Evolutionary conservation across 176 grass and related monocot species (phyloP).

Genomic region (Triticum urartu): DNA sequence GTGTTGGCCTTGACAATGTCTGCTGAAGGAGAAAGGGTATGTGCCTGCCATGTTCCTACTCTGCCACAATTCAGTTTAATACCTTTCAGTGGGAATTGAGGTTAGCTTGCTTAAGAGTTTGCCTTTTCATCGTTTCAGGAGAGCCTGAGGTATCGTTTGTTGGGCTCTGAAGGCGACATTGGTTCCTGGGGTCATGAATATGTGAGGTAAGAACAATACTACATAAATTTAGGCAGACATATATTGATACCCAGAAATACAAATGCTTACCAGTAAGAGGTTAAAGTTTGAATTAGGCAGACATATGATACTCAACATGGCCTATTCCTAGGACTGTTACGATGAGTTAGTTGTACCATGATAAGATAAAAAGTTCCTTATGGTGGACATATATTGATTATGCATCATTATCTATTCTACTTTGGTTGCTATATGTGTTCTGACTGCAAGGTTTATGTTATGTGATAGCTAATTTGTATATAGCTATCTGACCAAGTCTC

Average conservation of each 20-base stretch:
- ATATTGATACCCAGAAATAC: background rate
- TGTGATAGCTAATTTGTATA: background rate
- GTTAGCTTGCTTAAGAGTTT: background rate
- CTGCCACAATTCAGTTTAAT: background rate
- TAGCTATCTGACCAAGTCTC: no score
- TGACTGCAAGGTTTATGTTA: background rate
- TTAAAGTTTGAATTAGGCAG: background rate
- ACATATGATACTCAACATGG: background rate
- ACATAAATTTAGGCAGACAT: background rate
- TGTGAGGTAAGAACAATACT: constrained; percentile 58
- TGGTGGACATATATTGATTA: background rate
- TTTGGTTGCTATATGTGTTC: background rate
- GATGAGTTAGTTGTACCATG: background rate
- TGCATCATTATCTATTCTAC: background rate
- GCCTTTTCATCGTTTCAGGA: constrained; percentile 55
- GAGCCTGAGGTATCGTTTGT: constrained; percentile 74
- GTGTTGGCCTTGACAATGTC: constrained; percentile 95
- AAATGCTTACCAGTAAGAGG: background rate
- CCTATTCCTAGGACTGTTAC: background rate
- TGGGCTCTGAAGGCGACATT: constrained; percentile 93
- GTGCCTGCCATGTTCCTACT: background rate
- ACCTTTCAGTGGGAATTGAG: background rate
- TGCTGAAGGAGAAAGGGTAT: constrained; percentile 87
- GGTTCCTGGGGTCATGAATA: constrained; percentile 99
- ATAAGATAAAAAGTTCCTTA: background rate